Evolutionary conservation across 768 basidiomycete species (phyloP), one percentile per base, ranked within the genome.

Genomic region (Leucocoprinus birnbaumii): DNA sequence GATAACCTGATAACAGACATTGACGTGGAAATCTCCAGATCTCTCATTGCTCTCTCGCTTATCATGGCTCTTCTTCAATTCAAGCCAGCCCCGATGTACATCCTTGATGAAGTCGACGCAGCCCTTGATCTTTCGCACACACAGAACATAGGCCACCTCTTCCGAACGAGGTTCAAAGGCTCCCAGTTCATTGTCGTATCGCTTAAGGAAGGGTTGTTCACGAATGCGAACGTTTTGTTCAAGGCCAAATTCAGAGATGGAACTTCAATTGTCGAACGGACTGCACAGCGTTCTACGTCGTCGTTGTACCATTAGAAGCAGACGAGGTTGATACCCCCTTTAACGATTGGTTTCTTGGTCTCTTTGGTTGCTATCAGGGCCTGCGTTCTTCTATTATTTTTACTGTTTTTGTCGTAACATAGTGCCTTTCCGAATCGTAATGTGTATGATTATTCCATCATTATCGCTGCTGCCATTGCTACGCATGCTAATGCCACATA

Each of bases 61-160:
- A 98, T 98, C 75, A 96, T 99, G 94, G 90, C 97, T 0, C 83
- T 99, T 16, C 84, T 98, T n/a, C 94, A 98, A 68, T 98, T 98
- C 80, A 98, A 98, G 66, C 95, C 96, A 7, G 95, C 96, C 14
- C 96, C 94, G 2, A 94, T 98, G 93, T 98, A 98, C 70, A 99
- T 99, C 66, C 82, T 99, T 8, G 97, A 99, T 72, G 97, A 99
- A 71, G 96, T 99, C 59, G 97, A 98, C 69, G 95, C 97, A 0
- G 96, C 96, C 7, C 81, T 98, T 24, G 97, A 99, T 71, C 75
- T 98, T 11, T 95, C 93, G 25, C 94, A 96, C 62, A 96, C 93
- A 1, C 94, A 98, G 64, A 93, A 99, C 69, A 98, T 99, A 57
- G 97, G 96, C 26, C 92, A 94, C 61, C 83, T 98, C n/a, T 98